phyloP scores from a whole-genome alignment of 495 filamentous ascomycete species.

The Xylaria venustula region DNA sequence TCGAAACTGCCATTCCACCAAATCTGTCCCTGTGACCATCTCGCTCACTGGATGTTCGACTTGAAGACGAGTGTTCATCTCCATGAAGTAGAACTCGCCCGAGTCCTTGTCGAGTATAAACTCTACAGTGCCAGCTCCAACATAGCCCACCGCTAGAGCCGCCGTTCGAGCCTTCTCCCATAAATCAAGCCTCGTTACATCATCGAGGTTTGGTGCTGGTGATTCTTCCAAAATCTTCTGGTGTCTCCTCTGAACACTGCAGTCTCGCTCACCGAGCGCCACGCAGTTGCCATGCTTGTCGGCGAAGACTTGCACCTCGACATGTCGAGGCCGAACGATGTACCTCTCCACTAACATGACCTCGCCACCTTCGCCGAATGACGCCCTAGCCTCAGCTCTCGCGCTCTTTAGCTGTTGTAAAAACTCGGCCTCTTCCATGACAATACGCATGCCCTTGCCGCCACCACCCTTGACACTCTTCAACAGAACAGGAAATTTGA shows the following conservation, averaged over 20 bases:
- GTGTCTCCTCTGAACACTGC: constrained; percentile 83
- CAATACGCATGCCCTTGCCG: constrained; percentile 99
- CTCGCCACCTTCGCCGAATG: constrained; percentile 83
- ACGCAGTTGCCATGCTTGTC: constrained; percentile 85
- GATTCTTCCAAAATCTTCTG: constrained; percentile 98
- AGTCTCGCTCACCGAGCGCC: constrained; percentile 81
- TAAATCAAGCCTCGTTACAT: constrained; percentile 76
- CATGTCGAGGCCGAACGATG: constrained; percentile 89
- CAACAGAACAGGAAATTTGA: constrained; percentile 88
- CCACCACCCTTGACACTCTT: constrained; percentile 97
- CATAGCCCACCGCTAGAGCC: constrained; percentile 88
- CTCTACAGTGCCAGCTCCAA: constrained; percentile 95
- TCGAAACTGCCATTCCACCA: constrained; percentile 95
- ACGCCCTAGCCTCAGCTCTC: constrained; percentile 83
- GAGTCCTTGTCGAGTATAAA: constrained; percentile 98
- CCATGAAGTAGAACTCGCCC: constrained; percentile 97
- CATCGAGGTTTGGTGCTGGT: constrained; percentile 81
- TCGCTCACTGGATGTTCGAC: constrained; percentile 98
- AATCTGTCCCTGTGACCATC: constrained; percentile 91
- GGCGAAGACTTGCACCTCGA: constrained; percentile 97
- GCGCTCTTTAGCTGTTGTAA: constrained; percentile 78
- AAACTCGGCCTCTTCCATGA: constrained; percentile 70
- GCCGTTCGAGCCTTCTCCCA: constrained; percentile 93
- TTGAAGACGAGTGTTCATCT: constrained; percentile 97
- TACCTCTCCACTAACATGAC: constrained; percentile 97